Percentiles rank a stretch among this genome's conserved stretches.
Evolutionary conservation across 2,329 filamentous ascomycete genomes (phyloP).

Genomic region (Sordariomycetes sp.): DNA sequence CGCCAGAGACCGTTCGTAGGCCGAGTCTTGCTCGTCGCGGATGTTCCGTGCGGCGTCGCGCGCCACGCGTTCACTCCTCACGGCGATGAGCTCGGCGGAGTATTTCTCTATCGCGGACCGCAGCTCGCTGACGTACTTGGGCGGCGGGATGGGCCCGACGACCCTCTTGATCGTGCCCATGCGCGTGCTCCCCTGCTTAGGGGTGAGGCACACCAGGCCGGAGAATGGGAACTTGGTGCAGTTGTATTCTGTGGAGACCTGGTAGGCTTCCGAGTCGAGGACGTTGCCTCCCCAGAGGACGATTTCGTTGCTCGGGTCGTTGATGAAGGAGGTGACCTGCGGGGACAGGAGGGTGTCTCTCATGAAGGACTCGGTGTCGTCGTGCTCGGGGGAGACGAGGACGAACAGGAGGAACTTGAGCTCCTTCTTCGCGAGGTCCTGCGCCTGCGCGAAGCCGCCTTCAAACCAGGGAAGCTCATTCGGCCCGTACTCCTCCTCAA

Average conservation of each 20-base stretch:
- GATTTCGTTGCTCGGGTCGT: conserved; percentile 65
- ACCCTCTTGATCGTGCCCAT: conserved; percentile 86
- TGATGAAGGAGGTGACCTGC: conserved; percentile 65
- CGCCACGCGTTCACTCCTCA: conserved; percentile 66
- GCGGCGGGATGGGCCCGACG: conserved; percentile 57
- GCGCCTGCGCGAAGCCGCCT: conserved; percentile 81
- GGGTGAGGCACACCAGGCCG: conserved; percentile 77
- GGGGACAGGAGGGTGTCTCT: conserved; percentile 69
- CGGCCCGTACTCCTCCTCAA: conserved; percentile 83
- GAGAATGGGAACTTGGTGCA: conserved; percentile 92
- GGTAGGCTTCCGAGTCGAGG: conserved; percentile 86
- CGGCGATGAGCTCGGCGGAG: conserved; percentile 61
- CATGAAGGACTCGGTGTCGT: conserved; percentile 77
- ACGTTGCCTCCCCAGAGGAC: conserved; percentile 91
- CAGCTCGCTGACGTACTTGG: conserved; percentile 67
- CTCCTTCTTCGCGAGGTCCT: conserved; percentile 82
- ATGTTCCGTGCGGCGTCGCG: conserved; percentile 74
- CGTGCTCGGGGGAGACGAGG: conserved; percentile 84
- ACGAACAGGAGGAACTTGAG: conserved; percentile 86
- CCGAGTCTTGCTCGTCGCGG: conserved; percentile 80
- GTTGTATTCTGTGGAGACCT: conserved; percentile 76
- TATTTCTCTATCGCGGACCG: conserved; percentile 65
- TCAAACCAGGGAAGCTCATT: conserved; percentile 70
- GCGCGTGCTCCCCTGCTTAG: conserved; percentile 68
- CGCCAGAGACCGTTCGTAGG: conserved; percentile 86